Evolutionary conservation across 768 basidiomycete genomes (phyloP).

Genomic region (Dentipellis sp.): DNA sequence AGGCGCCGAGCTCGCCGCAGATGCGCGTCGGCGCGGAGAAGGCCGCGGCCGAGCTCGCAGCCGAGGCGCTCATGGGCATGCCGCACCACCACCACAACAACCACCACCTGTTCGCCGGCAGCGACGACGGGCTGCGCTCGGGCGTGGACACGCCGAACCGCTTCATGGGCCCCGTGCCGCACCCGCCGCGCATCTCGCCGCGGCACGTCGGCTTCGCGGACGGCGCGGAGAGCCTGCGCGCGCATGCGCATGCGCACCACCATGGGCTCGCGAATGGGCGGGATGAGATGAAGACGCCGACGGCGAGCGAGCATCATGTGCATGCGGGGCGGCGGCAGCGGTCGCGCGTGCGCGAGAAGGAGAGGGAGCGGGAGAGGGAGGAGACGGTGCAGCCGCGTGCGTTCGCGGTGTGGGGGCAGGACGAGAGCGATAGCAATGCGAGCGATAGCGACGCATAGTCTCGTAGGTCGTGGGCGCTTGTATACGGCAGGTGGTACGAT

Average conservation of each 20-base stretch:
- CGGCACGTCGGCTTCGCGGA: constrained; percentile 1
- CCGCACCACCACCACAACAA: too few species aligned
- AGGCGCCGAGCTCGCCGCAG: too few species aligned
- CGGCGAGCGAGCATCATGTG: constrained; percentile 11
- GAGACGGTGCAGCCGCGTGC: constrained; percentile 33
- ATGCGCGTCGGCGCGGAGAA: not conserved
- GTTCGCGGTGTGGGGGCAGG: constrained; percentile 83
- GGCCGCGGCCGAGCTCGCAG: constrained; percentile 6
- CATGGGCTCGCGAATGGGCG: not conserved
- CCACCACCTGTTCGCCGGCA: not conserved
- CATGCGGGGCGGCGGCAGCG: constrained; percentile 17
- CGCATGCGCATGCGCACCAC: not conserved
- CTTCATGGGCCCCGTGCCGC: constrained; percentile 4
- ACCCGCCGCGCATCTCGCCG: not conserved
- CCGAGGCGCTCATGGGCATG: constrained; percentile 13
- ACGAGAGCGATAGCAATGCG: constrained; percentile 80
- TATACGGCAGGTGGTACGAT: not conserved
- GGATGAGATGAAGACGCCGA: constrained; percentile 9
- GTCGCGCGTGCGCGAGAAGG: constrained; percentile 13
- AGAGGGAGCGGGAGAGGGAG: constrained; percentile 11
- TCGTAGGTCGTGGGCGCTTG: not conserved
- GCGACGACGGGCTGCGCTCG: constrained; percentile 7
- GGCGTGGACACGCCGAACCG: constrained; percentile 14
- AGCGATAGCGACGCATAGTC: constrained; percentile 54
- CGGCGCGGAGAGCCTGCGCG: not conserved